Percentiles rank a stretch among this genome's conserved stretches.
phyloP scores from a whole-genome alignment of 306 rosid species.

The Clitoria ternatea region DNA sequence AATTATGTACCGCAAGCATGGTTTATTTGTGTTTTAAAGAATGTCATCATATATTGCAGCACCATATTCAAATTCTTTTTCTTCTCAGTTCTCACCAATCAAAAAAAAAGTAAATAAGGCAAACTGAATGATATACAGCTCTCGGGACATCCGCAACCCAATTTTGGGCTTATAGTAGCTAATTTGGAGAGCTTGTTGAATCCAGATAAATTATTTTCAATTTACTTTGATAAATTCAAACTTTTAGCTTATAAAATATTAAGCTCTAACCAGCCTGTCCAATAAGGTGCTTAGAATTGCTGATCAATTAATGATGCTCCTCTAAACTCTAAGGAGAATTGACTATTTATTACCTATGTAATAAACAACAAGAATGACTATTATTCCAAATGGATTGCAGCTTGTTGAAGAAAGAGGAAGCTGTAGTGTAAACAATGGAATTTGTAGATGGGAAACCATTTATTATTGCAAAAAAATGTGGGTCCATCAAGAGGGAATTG shows the following conservation, averaged over 20 bases:
- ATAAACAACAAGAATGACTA: neutral
- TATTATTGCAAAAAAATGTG: neutral
- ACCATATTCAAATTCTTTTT: constrained; percentile 7
- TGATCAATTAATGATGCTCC: constrained; percentile 4
- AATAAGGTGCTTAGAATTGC: constrained; percentile 5
- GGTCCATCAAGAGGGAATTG: neutral
- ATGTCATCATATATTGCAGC: constrained; percentile 14
- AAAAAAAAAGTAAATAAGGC: neutral
- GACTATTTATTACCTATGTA: too few species aligned
- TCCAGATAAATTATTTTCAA: neutral
- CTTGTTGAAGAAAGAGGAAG: constrained; percentile 3
- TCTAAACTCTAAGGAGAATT: constrained; percentile 12
- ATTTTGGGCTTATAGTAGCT: neutral
- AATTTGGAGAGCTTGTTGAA: neutral
- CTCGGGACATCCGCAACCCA: neutral
- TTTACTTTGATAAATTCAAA: neutral
- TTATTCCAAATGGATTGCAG: neutral
- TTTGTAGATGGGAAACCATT: constrained; percentile 6
- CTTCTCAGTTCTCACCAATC: neutral
- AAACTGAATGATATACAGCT: constrained; percentile 4
- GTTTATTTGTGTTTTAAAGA: constrained; percentile 12
- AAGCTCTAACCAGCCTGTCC: neutral
- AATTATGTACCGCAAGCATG: neutral
- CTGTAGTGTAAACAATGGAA: neutral
- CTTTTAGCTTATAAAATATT: constrained; percentile 12